Base-by-base conservation (phyloP, 2,329 filamentous ascomycete species). In the Calonectria hongkongensis region DNA sequence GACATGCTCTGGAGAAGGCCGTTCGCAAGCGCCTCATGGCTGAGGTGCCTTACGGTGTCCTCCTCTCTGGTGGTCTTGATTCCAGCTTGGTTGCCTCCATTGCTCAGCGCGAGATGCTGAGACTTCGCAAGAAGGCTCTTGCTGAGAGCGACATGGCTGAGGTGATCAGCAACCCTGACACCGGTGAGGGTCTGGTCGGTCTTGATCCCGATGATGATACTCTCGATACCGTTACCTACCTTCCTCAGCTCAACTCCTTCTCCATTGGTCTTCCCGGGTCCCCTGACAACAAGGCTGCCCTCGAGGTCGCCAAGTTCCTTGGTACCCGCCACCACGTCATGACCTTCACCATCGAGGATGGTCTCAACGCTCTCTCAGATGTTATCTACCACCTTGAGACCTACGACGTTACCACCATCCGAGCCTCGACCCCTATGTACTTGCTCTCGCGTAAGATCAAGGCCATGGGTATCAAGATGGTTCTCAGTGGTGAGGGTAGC, bases 391-490 rank as follows among this genome's bases (percentile, higher is more conserved):
- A 99, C 87, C 92, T 99, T 74, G 97, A 99, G 88, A 95, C 95
- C 16, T 99, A 97, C 87, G 97, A 99, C 84, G 97, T 99, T 30
- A 99, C 97, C 66, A 99, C 97, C 3, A 98, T 99, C 83, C 95
- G 97, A 83, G 97, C 97, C 68, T 98, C 96, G 13, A 99, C 97
- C 13, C 97, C 97, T 77, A 99, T 99, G 97, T 99, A 98, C 88
- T 89, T 99, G 75, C 91, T 99, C 60, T 97, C 95, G 74, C 93
- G 97, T 84, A 99, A 99, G 90, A 99, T 99, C 89, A 99, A 99
- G 90, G 97, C 96, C 43, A 96, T 98, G 93, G 97, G 97, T 76
- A 94, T 99, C 83, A 99, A 99, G 92, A 99, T 99, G 97, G 97
- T 99, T 70, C 90, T 99, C 74, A 97, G 94, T 81, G 97, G 97